Conservation (phyloP, 192 early-diverging fungal species). For the Backusella westeae region DNA sequence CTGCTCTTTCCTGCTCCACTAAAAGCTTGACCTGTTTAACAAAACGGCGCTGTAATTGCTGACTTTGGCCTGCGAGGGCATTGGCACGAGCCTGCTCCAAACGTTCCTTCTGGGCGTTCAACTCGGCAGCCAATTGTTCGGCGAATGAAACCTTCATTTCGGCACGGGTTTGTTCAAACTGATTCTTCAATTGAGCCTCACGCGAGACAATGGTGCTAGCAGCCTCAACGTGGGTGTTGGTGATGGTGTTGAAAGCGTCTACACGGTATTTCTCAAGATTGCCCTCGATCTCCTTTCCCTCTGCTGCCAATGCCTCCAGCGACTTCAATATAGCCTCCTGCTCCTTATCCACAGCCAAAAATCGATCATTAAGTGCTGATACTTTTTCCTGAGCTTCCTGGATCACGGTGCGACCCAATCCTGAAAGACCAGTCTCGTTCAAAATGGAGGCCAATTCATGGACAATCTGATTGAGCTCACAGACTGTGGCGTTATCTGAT, state of each 20-base stretch:
- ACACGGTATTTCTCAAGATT: conserved; percentile 57
- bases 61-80: conserved; percentile 61
- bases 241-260: conserved; percentile 47
- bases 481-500: conserved; percentile 28
- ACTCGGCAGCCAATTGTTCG: conserved; percentile 20
- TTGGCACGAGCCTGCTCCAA: conserved; percentile 44
- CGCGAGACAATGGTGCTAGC: conserved; percentile 41
- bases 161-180: conserved; percentile 14
- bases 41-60: conserved; percentile 73
- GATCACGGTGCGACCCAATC: conserved; percentile 52
- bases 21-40: conserved; percentile 67
- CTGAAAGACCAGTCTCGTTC: conserved; percentile 33
- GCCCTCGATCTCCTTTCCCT: conserved; percentile 46
- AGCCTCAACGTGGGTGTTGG: conserved; percentile 41
- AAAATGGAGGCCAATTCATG: conserved; percentile 20
- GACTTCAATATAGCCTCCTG: conserved; percentile 19
- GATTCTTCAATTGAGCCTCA: conserved; percentile 46
- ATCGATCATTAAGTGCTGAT: conserved; percentile 41
- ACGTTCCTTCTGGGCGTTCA: conserved; percentile 30
- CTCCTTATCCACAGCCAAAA: conserved; percentile 45
- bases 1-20: conserved; percentile 85
- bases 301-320: conserved; percentile 33
- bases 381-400: conserved; percentile 53
- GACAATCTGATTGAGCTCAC: conserved; percentile 27
- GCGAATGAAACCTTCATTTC: neutral